A percentile compares a stretch with the other conserved stretches of the same genome.
Evolutionary conservation across 176 grass and related monocot genomes (phyloP).

Genomic region (Oryza australiensis): DNA sequence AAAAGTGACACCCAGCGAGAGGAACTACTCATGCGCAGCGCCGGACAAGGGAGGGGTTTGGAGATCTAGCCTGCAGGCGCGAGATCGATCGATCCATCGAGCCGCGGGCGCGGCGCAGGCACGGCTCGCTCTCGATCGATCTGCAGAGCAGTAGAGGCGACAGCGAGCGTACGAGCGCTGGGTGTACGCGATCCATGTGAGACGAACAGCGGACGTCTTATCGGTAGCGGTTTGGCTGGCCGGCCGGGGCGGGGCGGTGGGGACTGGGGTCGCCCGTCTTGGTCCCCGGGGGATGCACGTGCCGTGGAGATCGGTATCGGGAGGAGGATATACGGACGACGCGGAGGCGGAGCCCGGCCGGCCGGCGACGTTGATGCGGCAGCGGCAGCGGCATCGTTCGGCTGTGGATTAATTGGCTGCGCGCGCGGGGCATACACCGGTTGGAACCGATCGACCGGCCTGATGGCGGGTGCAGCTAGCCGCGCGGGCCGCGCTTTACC

Average conservation of each 20-base stretch:
- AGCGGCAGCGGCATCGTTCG: not conserved
- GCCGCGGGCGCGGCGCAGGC: too few species aligned
- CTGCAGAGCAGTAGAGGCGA: not conserved
- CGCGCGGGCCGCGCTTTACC: too few species aligned
- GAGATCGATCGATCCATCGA: not conserved
- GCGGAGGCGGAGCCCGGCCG: not conserved
- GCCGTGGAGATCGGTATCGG: slow-evolving; percentile 31
- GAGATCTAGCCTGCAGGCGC: not conserved
- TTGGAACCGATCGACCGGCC: too few species aligned
- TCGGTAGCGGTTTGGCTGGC: slow-evolving; percentile 16
- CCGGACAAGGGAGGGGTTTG: not conserved
- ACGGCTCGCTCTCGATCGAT: not conserved
- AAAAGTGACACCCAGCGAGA: slow-evolving; percentile 14
- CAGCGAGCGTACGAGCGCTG: not conserved
- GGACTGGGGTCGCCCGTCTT: not conserved
- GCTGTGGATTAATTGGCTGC: not conserved
- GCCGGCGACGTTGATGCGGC: slow-evolving; percentile 37
- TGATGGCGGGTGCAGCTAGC: too few species aligned
- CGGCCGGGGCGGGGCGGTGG: not conserved
- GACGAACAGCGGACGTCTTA: slow-evolving; percentile 8
- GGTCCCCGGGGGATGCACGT: slow-evolving; percentile 33
- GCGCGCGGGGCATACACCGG: too few species aligned
- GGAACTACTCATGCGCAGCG: not conserved
- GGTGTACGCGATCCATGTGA: not conserved
- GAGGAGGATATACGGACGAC: not conserved